A percentile compares a stretch with the other conserved stretches of the same genome.
Conservation (phyloP, 2,329 filamentous ascomycete species). For the Cordyceps tenuipes region DNA sequence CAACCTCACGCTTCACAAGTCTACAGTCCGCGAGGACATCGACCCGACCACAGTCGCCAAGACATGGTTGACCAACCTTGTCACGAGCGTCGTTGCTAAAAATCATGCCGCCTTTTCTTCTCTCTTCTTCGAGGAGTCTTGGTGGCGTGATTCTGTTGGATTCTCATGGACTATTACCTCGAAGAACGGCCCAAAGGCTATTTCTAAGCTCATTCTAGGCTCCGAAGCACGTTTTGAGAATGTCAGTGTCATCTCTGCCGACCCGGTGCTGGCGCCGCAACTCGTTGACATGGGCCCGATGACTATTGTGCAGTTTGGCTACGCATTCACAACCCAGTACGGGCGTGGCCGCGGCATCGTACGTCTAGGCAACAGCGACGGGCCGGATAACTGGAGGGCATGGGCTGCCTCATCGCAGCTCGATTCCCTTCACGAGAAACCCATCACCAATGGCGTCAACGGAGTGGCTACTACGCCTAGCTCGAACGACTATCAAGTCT, state of each 20-base stretch:
- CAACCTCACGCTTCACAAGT: neutral
- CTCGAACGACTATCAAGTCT: slow-evolving; percentile 24
- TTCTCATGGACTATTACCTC: slow-evolving; percentile 17
- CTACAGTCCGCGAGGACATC: neutral
- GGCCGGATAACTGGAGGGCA: slow-evolving; percentile 16
- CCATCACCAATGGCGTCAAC: neutral
- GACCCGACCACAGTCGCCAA: neutral
- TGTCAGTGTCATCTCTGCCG: slow-evolving; percentile 3
- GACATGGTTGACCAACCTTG: neutral
- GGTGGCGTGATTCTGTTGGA: slow-evolving; percentile 18
- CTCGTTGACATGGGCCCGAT: slow-evolving; percentile 14
- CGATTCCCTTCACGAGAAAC: slow-evolving; percentile 16
- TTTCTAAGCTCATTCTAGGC: slow-evolving; percentile 11
- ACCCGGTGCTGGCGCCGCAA: slow-evolving; percentile 13
- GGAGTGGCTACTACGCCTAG: neutral
- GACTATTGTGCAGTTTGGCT: slow-evolving; percentile 15
- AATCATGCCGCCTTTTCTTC: slow-evolving; percentile 3
- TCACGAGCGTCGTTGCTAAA: neutral
- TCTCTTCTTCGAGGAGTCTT: slow-evolving; percentile 17
- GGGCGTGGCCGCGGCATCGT: slow-evolving; percentile 17
- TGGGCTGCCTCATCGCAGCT: slow-evolving; percentile 21
- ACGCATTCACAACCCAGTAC: slow-evolving; percentile 15
- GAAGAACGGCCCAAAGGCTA: slow-evolving; percentile 14
- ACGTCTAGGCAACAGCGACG: slow-evolving; percentile 14
- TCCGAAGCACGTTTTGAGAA: slow-evolving; percentile 7